These are phyloP conservation scores for Thelephora ganbajun DNA, from an alignment of 768 basidiomycete species.

Conservation along the genomic window DNA sequence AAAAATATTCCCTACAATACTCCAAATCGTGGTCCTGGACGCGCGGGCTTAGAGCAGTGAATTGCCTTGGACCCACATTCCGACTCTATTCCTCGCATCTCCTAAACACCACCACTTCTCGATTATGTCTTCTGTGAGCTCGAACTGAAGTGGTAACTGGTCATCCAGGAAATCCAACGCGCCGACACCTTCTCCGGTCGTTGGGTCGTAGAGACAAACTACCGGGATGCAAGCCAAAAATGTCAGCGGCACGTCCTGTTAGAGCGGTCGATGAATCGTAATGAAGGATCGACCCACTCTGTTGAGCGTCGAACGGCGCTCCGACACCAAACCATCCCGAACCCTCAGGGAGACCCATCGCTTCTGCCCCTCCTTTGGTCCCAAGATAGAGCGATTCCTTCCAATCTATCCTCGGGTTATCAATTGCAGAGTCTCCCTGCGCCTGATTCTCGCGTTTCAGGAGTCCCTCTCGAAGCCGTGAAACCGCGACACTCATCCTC, in stretches of 20 bases:
- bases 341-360: slow-evolving; percentile 39
- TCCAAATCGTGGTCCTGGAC: no score
- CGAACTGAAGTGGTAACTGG: slow-evolving; percentile 5
- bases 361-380: slow-evolving; percentile 63
- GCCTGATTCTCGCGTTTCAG: slow-evolving; percentile 14
- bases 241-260: neutral
- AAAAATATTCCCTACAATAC: no score
- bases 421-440: slow-evolving; percentile 2
- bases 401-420: slow-evolving; percentile 54
- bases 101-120: slow-evolving; percentile 92
- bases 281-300: slow-evolving; percentile 32
- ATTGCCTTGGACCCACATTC: slow-evolving; percentile 74
- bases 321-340: slow-evolving; percentile 46
- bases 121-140: slow-evolving; percentile 35
- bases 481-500: slow-evolving; percentile 63
- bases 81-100: slow-evolving; percentile 45
- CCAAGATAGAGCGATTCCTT: slow-evolving; percentile 70
- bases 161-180: slow-evolving; percentile 66
- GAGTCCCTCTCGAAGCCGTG: slow-evolving; percentile 52
- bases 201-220: slow-evolving; percentile 36
- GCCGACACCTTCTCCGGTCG: slow-evolving; percentile 33
- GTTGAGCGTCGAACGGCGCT: slow-evolving; percentile 61
- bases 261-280: slow-evolving; percentile 1
- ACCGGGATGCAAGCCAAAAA: neutral
- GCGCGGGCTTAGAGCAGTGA: no score